These are phyloP conservation scores for Ramaria sp. DNA, from an alignment of 768 basidiomycete genomes.

Conservation along the genomic window DNA sequence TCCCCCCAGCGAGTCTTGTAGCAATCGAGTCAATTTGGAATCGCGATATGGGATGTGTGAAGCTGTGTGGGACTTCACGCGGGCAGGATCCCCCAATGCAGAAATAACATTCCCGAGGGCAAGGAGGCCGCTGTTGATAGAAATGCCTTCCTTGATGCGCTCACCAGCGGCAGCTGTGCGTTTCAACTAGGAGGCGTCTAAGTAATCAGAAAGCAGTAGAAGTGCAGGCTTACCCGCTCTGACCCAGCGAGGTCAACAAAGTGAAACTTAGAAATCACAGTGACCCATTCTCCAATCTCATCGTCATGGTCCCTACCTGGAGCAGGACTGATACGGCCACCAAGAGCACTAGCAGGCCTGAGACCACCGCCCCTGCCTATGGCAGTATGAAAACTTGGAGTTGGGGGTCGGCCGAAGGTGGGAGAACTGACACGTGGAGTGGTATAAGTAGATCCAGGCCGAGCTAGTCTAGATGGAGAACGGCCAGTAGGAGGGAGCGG, in stretches of 20 bases:
- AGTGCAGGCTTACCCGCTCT: slow-evolving; percentile 57
- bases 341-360: slow-evolving; percentile 75
- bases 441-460: slow-evolving; percentile 70
- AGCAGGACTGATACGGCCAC: slow-evolving; percentile 47
- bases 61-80: slow-evolving; percentile 72
- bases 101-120: slow-evolving; percentile 98
- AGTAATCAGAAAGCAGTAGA: neutral
- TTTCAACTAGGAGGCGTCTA: slow-evolving; percentile 54
- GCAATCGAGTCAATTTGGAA: slow-evolving; percentile 90
- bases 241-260: slow-evolving; percentile 97
- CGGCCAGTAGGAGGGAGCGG: slow-evolving; percentile 66
- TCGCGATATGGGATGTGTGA: slow-evolving; percentile 96
- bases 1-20: slow-evolving; percentile 95
- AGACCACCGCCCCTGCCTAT: slow-evolving; percentile 56
- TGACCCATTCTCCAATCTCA: slow-evolving; percentile 74
- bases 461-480: slow-evolving; percentile 66
- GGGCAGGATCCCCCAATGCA: slow-evolving; percentile 86
- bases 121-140: slow-evolving; percentile 92
- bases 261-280: slow-evolving; percentile 91
- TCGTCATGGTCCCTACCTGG: slow-evolving; percentile 26
- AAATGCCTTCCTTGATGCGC: slow-evolving; percentile 97
- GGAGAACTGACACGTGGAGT: slow-evolving; percentile 59
- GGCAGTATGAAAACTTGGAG: slow-evolving; percentile 68
- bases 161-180: slow-evolving; percentile 94
- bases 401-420: slow-evolving; percentile 64